phyloP scores from a whole-genome alignment of 495 filamentous ascomycete genomes.

The Thermochaetoides thermophila region DNA sequence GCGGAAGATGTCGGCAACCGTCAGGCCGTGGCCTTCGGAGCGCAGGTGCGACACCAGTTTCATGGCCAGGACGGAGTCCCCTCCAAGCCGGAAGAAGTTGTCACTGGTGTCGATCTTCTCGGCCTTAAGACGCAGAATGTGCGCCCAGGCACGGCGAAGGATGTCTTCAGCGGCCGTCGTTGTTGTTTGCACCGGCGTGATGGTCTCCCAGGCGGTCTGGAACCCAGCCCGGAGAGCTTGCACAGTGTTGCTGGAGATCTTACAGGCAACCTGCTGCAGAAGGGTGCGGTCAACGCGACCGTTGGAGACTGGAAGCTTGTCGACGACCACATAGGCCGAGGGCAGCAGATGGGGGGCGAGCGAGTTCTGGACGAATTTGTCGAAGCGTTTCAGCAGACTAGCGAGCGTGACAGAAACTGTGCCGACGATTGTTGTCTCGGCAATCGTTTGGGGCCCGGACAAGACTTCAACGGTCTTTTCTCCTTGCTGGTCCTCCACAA shows the following conservation, averaged over 20 bases:
- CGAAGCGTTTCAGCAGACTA: conserved; percentile 1
- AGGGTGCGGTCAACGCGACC: conserved; percentile 33
- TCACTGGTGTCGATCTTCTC: conserved; percentile 29
- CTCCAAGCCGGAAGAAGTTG: conserved; percentile 45
- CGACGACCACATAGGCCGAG: conserved; percentile 33
- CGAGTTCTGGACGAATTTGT: conserved; percentile 9
- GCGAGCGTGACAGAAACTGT: neutral
- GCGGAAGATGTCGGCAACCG: conserved; percentile 8
- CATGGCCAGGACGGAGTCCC: conserved; percentile 53
- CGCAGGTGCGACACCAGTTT: conserved; percentile 32
- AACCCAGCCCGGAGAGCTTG: conserved; percentile 2
- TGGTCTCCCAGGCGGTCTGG: conserved; percentile 3
- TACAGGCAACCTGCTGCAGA: conserved; percentile 2
- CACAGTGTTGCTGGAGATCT: neutral
- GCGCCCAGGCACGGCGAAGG: conserved; percentile 11
- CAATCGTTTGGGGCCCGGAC: neutral
- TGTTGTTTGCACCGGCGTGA: neutral
- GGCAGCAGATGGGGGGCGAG: conserved; percentile 37
- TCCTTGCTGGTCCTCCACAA: neutral
- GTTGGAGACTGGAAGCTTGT: conserved; percentile 30
- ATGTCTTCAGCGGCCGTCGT: conserved; percentile 10
- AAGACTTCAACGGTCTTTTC: neutral
- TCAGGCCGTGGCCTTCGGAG: conserved; percentile 3
- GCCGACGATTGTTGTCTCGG: neutral
- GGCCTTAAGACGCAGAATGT: conserved; percentile 5